phyloP scores from a whole-genome alignment of 2,329 filamentous ascomycete species.

The Aspergillus viridinutans region DNA sequence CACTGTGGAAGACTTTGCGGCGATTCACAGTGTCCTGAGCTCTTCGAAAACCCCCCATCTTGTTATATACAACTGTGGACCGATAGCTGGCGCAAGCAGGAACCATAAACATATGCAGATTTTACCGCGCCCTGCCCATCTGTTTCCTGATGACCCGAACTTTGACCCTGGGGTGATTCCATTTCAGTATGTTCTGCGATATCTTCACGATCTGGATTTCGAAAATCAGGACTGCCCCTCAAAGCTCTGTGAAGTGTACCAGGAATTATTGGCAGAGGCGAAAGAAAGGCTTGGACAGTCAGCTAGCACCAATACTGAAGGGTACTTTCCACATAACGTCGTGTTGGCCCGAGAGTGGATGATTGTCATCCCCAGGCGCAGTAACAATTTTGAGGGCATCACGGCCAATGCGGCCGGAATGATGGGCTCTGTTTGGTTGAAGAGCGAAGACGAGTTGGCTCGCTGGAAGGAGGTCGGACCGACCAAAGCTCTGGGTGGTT shows the following conservation, averaged over 20 bases:
- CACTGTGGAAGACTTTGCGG: slow-evolving; percentile 38
- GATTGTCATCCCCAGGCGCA: slow-evolving; percentile 45
- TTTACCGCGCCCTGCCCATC: slow-evolving; percentile 6
- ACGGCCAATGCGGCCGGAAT: slow-evolving; percentile 47
- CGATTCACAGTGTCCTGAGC: slow-evolving; percentile 31
- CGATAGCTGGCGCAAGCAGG: slow-evolving; percentile 44
- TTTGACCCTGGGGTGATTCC: not conserved
- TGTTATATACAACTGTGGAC: slow-evolving; percentile 47
- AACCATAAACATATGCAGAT: slow-evolving; percentile 50
- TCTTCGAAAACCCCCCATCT: slow-evolving; percentile 30
- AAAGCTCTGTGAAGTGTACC: slow-evolving; percentile 8
- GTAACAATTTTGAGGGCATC: slow-evolving; percentile 30
- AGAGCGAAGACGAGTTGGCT: slow-evolving; percentile 31
- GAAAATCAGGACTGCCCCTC: not conserved
- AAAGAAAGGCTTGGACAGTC: slow-evolving; percentile 3
- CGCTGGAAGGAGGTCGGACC: slow-evolving; percentile 38
- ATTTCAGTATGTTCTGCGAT: slow-evolving; percentile 10
- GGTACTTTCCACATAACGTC: slow-evolving; percentile 42
- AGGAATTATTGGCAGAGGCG: slow-evolving; percentile 5
- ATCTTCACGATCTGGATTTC: not conserved
- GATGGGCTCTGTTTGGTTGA: slow-evolving; percentile 36
- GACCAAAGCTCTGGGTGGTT: slow-evolving; percentile 30
- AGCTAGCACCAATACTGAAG: not conserved
- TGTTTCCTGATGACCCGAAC: slow-evolving; percentile 11
- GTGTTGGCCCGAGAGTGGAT: slow-evolving; percentile 43